These are phyloP conservation scores for Nymphaea thermarum DNA, from an alignment of 164 flowering plant species.

Conservation along the genomic window DNA sequence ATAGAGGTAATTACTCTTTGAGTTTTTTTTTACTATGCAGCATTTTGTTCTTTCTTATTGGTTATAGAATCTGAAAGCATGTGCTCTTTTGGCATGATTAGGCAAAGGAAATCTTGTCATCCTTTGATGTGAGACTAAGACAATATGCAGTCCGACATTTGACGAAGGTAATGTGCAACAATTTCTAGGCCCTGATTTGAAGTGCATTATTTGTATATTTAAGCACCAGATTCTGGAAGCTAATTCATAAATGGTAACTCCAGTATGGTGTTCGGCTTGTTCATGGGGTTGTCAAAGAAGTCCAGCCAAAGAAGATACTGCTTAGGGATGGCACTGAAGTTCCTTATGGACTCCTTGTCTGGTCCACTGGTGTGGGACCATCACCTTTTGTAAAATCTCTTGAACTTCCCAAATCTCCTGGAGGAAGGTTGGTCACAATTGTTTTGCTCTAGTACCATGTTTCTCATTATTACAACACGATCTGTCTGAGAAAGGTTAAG, in stretches of 20 bases:
- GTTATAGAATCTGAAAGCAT: no score
- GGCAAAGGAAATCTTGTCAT: conserved; percentile 95
- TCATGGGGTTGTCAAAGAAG: conserved; percentile 88
- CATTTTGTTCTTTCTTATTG: no score
- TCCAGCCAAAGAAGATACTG: conserved; percentile 54
- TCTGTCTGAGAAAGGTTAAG: not conserved
- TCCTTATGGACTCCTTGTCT: conserved; percentile 88
- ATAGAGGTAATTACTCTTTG: conserved; percentile 59
- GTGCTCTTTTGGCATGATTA: conserved; percentile 11
- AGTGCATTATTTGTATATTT: no score
- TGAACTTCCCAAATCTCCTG: conserved; percentile 67
- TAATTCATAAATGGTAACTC: not conserved
- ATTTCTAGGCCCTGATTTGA: no score
- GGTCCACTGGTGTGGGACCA: conserved; percentile 99
- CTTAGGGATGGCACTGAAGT: conserved; percentile 89
- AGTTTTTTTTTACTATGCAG: no score
- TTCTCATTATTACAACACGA: not conserved
- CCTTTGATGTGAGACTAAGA: conserved; percentile 95
- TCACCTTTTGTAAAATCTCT: conserved; percentile 52
- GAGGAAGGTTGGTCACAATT: conserved; percentile 54
- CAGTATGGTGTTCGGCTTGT: conserved; percentile 98
- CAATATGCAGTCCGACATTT: conserved; percentile 75
- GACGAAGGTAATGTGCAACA: conserved; percentile 44
- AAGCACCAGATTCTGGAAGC: no score
- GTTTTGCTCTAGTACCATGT: not conserved